Conservation (phyloP, 306 rosid species). For the Alnus glutinosa region DNA sequence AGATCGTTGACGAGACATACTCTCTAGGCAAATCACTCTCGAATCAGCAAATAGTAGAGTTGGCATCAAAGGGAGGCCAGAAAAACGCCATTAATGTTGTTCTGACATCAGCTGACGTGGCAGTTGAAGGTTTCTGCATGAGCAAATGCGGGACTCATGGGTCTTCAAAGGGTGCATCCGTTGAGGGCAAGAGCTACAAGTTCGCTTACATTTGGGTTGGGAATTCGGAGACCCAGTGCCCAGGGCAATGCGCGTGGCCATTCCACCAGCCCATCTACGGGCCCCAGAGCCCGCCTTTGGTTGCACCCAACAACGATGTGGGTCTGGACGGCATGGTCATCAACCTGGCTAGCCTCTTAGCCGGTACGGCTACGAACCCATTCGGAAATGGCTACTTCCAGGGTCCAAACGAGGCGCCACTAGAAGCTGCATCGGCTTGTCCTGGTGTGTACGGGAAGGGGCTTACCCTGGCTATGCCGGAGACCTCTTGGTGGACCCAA, state of each 20-base stretch:
- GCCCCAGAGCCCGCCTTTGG: constrained; percentile 53
- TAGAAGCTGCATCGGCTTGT: constrained; percentile 75
- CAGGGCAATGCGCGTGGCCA: constrained; percentile 85
- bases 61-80: constrained; percentile 49
- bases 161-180: constrained; percentile 27
- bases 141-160: constrained; percentile 46
- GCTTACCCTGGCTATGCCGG: constrained; percentile 81
- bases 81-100: constrained; percentile 53
- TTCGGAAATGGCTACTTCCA: constrained; percentile 70
- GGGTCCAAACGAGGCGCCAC: constrained; percentile 69
- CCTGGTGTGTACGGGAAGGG: constrained; percentile 58
- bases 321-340: constrained; percentile 72
- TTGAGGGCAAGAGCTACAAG: constrained; percentile 33
- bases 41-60: constrained; percentile 30
- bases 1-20: constrained; percentile 43
- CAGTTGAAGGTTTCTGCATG: constrained; percentile 39
- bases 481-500: constrained; percentile 46
- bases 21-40: constrained; percentile 56
- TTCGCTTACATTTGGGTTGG: constrained; percentile 75
- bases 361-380: constrained; percentile 65
- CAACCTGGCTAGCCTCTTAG: constrained; percentile 65
- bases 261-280: constrained; percentile 88
- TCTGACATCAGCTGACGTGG: constrained; percentile 32
- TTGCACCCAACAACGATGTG: constrained; percentile 68
- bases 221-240: constrained; percentile 66